phyloP scores from a whole-genome alignment of 2,329 filamentous ascomycete genomes.

The Neopestalotiopsis clavispora region DNA sequence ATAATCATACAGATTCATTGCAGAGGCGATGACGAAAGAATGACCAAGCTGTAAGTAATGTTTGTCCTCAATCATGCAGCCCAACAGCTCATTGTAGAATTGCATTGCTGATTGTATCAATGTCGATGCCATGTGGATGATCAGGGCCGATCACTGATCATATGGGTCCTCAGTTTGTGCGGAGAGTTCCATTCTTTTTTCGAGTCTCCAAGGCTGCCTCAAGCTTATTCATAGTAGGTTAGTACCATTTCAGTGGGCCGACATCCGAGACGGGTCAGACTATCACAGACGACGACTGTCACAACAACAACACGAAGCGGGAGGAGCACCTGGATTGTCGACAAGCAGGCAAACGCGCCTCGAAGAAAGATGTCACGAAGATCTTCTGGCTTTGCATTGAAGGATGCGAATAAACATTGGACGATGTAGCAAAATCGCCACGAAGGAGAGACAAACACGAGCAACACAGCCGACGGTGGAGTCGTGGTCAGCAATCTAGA shows the following conservation, averaged over 20 bases:
- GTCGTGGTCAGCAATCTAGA: background rate
- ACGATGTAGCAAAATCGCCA: background rate
- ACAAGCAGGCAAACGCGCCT: background rate
- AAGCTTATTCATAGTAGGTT: background rate
- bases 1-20: no score
- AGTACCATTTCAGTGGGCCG: slow-evolving; percentile 4
- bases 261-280: background rate
- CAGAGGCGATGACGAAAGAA: no score
- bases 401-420: background rate
- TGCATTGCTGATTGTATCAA: no score
- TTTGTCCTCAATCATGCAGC: no score
- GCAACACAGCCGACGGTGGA: slow-evolving; percentile 1
- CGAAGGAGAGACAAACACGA: background rate
- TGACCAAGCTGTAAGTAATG: no score
- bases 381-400: background rate
- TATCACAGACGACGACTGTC: background rate
- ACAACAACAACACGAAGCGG: background rate
- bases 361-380: background rate
- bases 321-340: background rate
- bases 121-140: no score
- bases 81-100: no score
- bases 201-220: background rate
- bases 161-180: no score
- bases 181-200: no score
- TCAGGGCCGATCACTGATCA: no score